phyloP scores from a whole-genome alignment of 2,329 filamentous ascomycete genomes.

The Colletotrichum higginsianum region DNA sequence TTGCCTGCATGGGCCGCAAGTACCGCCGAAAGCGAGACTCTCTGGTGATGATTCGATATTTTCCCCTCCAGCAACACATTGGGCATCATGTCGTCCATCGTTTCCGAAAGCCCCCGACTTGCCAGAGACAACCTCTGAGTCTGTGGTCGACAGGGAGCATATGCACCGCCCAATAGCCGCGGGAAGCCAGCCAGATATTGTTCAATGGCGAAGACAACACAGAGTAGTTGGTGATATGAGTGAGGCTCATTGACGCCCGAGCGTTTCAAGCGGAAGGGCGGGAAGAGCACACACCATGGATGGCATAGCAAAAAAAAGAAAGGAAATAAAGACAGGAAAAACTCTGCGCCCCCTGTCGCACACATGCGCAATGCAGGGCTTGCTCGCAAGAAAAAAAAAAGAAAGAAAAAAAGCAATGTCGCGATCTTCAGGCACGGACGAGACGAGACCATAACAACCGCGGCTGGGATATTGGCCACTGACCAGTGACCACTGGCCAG shows the following conservation, averaged over 20 bases:
- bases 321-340: slow-evolving; percentile 2
- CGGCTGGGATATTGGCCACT: too few species aligned
- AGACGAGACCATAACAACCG: neutral
- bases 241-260: slow-evolving; percentile 19
- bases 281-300: too few species aligned
- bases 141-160: slow-evolving; percentile 10
- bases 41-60: neutral
- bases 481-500: neutral
- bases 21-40: slow-evolving; percentile 15
- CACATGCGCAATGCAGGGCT: slow-evolving; percentile 25
- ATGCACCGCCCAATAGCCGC: neutral
- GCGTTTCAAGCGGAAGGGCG: slow-evolving; percentile 11
- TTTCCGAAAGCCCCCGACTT: neutral
- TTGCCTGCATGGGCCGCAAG: slow-evolving; percentile 4
- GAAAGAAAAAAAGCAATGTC: neutral
- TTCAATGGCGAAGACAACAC: slow-evolving; percentile 20
- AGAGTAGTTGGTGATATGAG: too few species aligned
- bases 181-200: neutral
- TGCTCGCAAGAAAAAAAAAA: too few species aligned
- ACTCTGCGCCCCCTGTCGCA: slow-evolving; percentile 2
- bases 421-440: slow-evolving; percentile 34
- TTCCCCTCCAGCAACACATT: neutral
- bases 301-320: neutral
- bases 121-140: slow-evolving; percentile 9
- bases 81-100: neutral